A percentile compares a stretch with the other conserved stretches of the same genome.
Evolutionary conservation across 805 yeast species (phyloP).

Genomic region (Zygosaccharomyces gambellarensis): DNA sequence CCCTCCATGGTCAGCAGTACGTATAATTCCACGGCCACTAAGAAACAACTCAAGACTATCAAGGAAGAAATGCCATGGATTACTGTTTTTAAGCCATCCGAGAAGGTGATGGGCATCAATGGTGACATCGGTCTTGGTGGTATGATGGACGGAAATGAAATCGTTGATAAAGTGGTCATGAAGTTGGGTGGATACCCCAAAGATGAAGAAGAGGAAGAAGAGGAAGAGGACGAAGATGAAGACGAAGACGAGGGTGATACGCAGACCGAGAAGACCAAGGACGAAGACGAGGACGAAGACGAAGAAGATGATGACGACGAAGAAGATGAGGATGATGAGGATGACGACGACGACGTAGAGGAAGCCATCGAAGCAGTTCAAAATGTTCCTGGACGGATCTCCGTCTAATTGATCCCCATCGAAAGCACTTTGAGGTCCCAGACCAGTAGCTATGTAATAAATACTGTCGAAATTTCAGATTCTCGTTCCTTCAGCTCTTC

Average conservation of each 20-base stretch:
- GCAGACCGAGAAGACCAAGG: conserved; percentile 31
- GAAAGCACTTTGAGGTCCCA: not conserved
- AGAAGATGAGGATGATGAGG: conserved; percentile 42
- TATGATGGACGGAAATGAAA: conserved; percentile 96
- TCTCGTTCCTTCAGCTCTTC: conserved; percentile 2
- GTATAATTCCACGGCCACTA: conserved; percentile 84
- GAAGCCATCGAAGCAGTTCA: conserved; percentile 35
- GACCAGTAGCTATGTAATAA: conserved; percentile 4
- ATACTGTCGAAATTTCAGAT: conserved; percentile 1
- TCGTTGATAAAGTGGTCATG: conserved; percentile 77
- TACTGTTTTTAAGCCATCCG: conserved; percentile 89
- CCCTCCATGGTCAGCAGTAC: conserved; percentile 96
- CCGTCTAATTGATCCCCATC: not conserved
- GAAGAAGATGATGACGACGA: conserved; percentile 44
- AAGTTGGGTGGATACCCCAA: conserved; percentile 62
- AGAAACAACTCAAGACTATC: conserved; percentile 69
- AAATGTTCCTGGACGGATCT: conserved; percentile 1
- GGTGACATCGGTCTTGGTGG: conserved; percentile 99
- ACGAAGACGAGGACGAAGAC: conserved; percentile 46
- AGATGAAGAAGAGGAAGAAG: conserved; percentile 46
- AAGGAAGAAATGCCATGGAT: conserved; percentile 94
- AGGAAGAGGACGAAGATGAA: conserved; percentile 40
- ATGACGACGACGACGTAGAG: conserved; percentile 39
- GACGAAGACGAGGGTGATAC: conserved; percentile 36
- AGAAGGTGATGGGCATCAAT: conserved; percentile 84